A percentile compares a stretch with the other conserved stretches of the same genome.
These are phyloP conservation scores for Microbotryum scabiosae DNA, from an alignment of 1,284 basidiomycete species.

Conservation along the genomic window DNA sequence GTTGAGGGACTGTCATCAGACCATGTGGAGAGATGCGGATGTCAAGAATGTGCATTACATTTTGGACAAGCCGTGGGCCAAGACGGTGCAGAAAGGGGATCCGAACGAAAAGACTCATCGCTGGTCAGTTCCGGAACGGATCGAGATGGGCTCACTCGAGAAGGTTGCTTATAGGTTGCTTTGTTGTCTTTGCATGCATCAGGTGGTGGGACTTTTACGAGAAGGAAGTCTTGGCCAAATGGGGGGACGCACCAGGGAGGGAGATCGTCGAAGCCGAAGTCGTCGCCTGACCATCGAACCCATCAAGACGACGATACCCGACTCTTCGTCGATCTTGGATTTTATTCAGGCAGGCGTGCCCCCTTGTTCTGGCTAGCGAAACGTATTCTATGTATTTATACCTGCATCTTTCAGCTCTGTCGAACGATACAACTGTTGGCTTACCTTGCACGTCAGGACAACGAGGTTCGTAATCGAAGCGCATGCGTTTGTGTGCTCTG, in stretches of 20 bases:
- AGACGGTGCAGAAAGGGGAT: constrained; percentile 44
- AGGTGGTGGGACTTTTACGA: constrained; percentile 74
- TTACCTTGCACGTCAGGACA: too few relatives aligned
- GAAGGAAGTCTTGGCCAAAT: constrained; percentile 46
- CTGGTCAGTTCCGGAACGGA: constrained; percentile 14
- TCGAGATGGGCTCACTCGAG: too few relatives aligned
- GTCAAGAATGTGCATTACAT: constrained; percentile 47
- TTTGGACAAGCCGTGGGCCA: constrained; percentile 49
- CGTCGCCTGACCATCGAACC: constrained; percentile 29
- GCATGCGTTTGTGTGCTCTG: too few relatives aligned
- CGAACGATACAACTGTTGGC: too few relatives aligned
- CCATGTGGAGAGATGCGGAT: constrained; percentile 68
- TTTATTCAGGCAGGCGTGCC: too few relatives aligned
- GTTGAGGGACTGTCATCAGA: constrained; percentile 56
- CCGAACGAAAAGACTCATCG: constrained; percentile 42
- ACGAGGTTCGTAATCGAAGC: too few relatives aligned
- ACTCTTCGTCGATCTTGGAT: too few relatives aligned
- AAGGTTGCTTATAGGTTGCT: too few relatives aligned
- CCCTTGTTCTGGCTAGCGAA: too few relatives aligned
- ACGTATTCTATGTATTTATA: too few relatives aligned
- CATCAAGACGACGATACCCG: too few relatives aligned
- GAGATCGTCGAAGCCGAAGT: constrained; percentile 50
- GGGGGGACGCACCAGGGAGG: constrained; percentile 48
- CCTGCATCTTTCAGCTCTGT: too few relatives aligned
- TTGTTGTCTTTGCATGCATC: background rate